These are phyloP conservation scores for Hordeum pubiflorum DNA, from an alignment of 202 grass and related monocot species.

Conservation along the genomic window DNA sequence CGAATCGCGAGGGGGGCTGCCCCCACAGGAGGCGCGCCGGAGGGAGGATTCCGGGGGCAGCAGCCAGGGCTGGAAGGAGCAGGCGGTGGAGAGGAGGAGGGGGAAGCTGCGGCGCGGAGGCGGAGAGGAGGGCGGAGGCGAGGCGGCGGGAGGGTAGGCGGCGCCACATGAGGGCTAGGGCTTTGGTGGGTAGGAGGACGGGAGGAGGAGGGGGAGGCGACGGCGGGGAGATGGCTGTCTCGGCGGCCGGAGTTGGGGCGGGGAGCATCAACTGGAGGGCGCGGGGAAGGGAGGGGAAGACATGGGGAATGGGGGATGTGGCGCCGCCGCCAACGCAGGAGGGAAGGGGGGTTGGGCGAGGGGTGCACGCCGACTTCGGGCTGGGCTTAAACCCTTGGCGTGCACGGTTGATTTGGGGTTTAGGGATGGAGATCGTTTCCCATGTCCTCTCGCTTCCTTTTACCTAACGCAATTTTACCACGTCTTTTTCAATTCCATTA, in stretches of 20 bases:
- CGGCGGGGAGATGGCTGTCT: neutral
- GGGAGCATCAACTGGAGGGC: slow-evolving; percentile 24
- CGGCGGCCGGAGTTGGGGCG: slow-evolving; percentile 9
- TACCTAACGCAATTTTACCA: too few relatives aligned
- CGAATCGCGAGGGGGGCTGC: neutral
- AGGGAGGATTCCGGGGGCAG: neutral
- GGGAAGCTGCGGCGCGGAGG: neutral
- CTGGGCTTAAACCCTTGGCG: slow-evolving; percentile 22
- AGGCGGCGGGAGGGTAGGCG: slow-evolving; percentile 27
- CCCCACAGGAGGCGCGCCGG: neutral
- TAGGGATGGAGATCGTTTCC: neutral
- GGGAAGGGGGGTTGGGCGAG: neutral
- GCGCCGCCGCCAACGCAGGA: slow-evolving; percentile 14
- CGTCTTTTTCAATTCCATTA: too few relatives aligned
- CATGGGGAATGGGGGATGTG: neutral
- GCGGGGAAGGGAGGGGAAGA: neutral
- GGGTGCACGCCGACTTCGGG: neutral
- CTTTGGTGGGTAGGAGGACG: neutral
- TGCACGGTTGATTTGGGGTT: neutral
- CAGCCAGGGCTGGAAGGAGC: neutral
- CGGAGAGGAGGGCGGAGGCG: slow-evolving; percentile 24
- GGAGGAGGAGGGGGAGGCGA: neutral
- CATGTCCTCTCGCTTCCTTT: neutral
- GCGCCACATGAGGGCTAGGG: slow-evolving; percentile 42
- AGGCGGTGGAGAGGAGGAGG: neutral